Evolutionary conservation across 345 rosid species (phyloP).

Genomic region (Salix udensis): DNA sequence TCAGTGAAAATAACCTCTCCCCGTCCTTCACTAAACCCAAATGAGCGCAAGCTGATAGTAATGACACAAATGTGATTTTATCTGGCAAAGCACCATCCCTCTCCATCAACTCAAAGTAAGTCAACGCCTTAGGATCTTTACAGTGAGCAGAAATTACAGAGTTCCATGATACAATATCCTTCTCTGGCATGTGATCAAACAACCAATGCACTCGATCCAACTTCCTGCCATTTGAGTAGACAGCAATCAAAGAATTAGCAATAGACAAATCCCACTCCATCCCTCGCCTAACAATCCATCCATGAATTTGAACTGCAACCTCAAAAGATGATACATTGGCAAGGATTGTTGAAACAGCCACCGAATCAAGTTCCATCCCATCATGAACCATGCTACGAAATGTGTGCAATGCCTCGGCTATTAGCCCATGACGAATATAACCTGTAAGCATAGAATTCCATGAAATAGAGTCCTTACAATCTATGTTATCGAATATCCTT

Average conservation of each 20-base stretch:
- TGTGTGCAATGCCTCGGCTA: conserved; percentile 44
- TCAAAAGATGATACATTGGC: conserved; percentile 40
- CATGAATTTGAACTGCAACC: conserved; percentile 60
- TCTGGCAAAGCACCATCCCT: conserved; percentile 44
- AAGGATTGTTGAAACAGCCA: conserved; percentile 61
- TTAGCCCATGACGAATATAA: conserved; percentile 59
- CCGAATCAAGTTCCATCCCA: conserved; percentile 61
- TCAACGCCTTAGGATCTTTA: conserved; percentile 42
- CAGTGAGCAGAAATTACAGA: conserved; percentile 65
- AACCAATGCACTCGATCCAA: conserved; percentile 46
- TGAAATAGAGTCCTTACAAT: conserved; percentile 48
- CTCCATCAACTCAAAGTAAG: conserved; percentile 61
- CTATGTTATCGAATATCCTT: conserved; percentile 60
- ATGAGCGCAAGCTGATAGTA: conserved; percentile 69
- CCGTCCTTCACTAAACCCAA: conserved; percentile 63
- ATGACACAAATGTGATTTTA: conserved; percentile 66
- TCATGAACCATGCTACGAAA: conserved; percentile 51
- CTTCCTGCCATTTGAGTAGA: conserved; percentile 49
- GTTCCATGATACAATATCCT: conserved; percentile 79
- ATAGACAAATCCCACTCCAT: conserved; percentile 53
- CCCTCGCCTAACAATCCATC: conserved; percentile 61
- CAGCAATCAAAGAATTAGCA: conserved; percentile 61
- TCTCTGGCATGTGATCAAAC: conserved; percentile 60
- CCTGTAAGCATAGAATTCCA: conserved; percentile 79
- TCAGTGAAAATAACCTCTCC: conserved; percentile 47